phyloP scores from a whole-genome alignment of 345 rosid genomes.

The Moricandia arvensis region DNA sequence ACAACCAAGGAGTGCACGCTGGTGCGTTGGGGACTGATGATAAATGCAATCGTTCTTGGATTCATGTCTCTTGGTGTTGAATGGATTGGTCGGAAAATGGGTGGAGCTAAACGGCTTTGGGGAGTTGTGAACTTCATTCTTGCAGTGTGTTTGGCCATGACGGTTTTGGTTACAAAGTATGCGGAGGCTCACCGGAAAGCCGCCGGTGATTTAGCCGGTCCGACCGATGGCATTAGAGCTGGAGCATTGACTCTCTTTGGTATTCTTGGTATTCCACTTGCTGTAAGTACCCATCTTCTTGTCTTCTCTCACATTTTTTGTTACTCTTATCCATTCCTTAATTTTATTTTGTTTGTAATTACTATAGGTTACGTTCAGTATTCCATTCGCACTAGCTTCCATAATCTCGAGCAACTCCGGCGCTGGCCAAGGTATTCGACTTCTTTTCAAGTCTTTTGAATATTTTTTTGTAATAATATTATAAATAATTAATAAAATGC shows the following conservation, averaged over 20 bases:
- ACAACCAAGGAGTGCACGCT: too few species aligned
- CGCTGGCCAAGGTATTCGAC: constrained; percentile 26
- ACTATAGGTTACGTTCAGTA: constrained; percentile 23
- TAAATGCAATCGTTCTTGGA: too few species aligned
- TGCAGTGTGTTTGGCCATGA: constrained; percentile 50
- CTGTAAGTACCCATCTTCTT: constrained; percentile 38
- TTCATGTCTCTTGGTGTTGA: constrained; percentile 51
- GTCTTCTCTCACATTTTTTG: background rate
- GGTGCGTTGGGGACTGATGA: too few species aligned
- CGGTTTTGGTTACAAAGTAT: constrained; percentile 53
- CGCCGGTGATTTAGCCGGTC: constrained; percentile 10
- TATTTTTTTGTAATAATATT: too few species aligned
- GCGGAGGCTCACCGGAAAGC: constrained; percentile 46
- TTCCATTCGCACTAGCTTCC: constrained; percentile 25
- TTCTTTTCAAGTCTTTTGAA: too few species aligned
- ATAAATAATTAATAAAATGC: too few species aligned
- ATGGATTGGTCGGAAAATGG: constrained; percentile 36
- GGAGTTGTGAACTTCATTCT: constrained; percentile 59
- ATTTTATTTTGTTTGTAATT: background rate
- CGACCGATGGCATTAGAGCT: constrained; percentile 41
- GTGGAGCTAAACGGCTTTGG: constrained; percentile 61
- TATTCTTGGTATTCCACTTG: constrained; percentile 68
- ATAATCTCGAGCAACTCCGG: constrained; percentile 25
- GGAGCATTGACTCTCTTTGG: constrained; percentile 58
- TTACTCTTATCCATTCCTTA: background rate